Evolutionary conservation across 768 basidiomycete species (phyloP).

Genomic region (Xanthoconium stramineum): DNA sequence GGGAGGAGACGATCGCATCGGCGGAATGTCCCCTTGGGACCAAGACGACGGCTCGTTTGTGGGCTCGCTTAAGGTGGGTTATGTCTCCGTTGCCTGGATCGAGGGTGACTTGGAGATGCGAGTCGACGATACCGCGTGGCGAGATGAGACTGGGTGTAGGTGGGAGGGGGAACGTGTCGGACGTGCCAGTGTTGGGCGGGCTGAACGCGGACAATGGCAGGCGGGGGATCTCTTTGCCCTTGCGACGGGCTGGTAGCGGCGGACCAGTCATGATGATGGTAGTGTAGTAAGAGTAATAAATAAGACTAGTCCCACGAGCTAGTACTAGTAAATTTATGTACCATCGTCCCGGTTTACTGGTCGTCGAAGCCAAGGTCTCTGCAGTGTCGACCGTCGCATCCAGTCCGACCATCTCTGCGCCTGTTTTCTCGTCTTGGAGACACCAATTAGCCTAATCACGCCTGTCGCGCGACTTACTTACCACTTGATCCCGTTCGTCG

Average conservation of each 20-base stretch:
- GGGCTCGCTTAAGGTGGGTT: conserved; percentile 41
- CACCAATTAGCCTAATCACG: conserved; percentile 7
- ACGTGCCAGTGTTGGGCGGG: conserved; percentile 64
- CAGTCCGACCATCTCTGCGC: conserved; percentile 28
- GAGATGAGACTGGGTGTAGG: conserved; percentile 66
- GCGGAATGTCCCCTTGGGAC: conserved; percentile 37
- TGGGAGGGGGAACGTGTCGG: conserved; percentile 64
- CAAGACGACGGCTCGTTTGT: conserved; percentile 59
- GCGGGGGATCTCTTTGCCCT: conserved; percentile 63
- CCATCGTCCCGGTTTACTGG: conserved; percentile 5
- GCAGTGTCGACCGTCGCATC: conserved; percentile 21
- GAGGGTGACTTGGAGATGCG: conserved; percentile 51
- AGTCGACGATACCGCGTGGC: conserved; percentile 65
- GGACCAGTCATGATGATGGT: conserved; percentile 13
- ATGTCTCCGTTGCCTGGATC: conserved; percentile 31
- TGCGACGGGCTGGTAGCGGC: conserved; percentile 43
- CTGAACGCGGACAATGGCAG: conserved; percentile 76
- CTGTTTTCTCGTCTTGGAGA: conserved; percentile 20
- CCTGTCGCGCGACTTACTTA: conserved; percentile 24
- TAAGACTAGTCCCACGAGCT: conserved; percentile 6
- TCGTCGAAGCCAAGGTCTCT: conserved; percentile 24
- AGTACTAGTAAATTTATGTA: neutral
- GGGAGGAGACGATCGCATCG: conserved; percentile 40
- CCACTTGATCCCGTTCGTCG: conserved; percentile 24
- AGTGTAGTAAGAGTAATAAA: neutral